phyloP scores from a whole-genome alignment of 176 grass and related monocot species.

The Ananas comosus region DNA sequence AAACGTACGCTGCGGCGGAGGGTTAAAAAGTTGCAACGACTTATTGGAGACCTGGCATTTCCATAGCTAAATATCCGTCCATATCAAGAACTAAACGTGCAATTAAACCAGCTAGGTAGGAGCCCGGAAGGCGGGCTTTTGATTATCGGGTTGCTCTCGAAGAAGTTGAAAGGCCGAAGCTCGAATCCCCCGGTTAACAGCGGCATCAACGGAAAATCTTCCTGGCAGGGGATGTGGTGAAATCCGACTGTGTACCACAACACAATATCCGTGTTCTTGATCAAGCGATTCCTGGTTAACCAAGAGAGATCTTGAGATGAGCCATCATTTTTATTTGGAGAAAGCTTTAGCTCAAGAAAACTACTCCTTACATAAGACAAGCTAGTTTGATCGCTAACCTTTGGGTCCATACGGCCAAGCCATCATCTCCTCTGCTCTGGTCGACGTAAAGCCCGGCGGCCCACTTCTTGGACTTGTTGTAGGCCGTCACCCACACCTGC shows the following conservation, averaged over 20 bases:
- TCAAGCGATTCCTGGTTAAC: slow-evolving; percentile 31
- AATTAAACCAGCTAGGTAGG: not conserved
- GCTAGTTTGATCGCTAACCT: slow-evolving; percentile 12
- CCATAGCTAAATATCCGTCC: too few relatives aligned
- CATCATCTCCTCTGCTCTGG: slow-evolving; percentile 62
- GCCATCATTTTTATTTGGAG: too few relatives aligned
- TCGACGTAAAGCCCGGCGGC: slow-evolving; percentile 58
- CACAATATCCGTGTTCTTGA: slow-evolving; percentile 61
- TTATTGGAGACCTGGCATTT: too few relatives aligned
- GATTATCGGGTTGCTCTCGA: slow-evolving; percentile 67
- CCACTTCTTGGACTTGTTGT: slow-evolving; percentile 66
- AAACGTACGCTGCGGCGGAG: too few relatives aligned
- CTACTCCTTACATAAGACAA: too few relatives aligned
- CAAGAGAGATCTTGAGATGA: not conserved
- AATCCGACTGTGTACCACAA: slow-evolving; percentile 74
- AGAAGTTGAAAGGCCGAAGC: slow-evolving; percentile 75
- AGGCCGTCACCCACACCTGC: slow-evolving; percentile 72
- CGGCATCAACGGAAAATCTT: slow-evolving; percentile 82
- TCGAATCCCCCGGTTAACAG: slow-evolving; percentile 55
- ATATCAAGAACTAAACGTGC: not conserved
- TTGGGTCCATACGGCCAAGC: slow-evolving; percentile 39
- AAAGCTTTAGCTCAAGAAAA: too few relatives aligned
- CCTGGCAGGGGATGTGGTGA: slow-evolving; percentile 78
- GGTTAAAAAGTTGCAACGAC: too few relatives aligned
- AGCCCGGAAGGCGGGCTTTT: not conserved